Conservation (phyloP, 208 protist species). For the Herpetomonas tarakana region DNA sequence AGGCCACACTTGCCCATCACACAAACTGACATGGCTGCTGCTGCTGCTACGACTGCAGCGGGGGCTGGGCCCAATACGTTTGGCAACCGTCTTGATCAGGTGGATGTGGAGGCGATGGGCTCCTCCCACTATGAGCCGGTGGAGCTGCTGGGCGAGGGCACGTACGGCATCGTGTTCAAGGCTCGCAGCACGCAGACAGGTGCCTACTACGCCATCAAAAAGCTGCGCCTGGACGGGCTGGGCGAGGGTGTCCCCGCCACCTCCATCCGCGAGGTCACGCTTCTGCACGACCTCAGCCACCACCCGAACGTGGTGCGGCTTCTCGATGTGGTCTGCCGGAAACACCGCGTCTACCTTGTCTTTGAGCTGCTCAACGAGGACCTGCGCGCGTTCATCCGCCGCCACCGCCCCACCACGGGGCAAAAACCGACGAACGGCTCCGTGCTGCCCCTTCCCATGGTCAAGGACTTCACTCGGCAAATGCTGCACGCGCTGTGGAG, state of each 20-base stretch:
- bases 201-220: constrained; percentile 76
- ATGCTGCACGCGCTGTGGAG: constrained; percentile 81
- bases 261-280: constrained; percentile 90
- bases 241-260: constrained; percentile 90
- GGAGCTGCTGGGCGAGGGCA: constrained; percentile 93
- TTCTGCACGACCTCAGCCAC: constrained; percentile 86
- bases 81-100: constrained; percentile 38
- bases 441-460: constrained; percentile 46
- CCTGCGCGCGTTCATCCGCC: constrained; percentile 86
- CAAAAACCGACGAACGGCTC: constrained; percentile 32
- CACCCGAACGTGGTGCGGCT: constrained; percentile 92
- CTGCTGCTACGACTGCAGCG: neutral
- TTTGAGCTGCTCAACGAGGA: constrained; percentile 97
- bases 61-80: constrained; percentile 23
- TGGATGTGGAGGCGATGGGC: constrained; percentile 48
- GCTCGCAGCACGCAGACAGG: constrained; percentile 61
- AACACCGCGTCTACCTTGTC: constrained; percentile 95
- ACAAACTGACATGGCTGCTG: neutral
- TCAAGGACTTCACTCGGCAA: constrained; percentile 78
- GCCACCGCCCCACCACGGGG: constrained; percentile 28
- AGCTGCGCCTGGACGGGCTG: constrained; percentile 62
- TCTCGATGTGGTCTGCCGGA: constrained; percentile 95
- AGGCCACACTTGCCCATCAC: too few species aligned
- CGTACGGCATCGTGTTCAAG: constrained; percentile 94
- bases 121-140: constrained; percentile 37